These are phyloP conservation scores for Melastoma malabathricum DNA, from an alignment of 345 rosid genomes.

Conservation along the genomic window DNA sequence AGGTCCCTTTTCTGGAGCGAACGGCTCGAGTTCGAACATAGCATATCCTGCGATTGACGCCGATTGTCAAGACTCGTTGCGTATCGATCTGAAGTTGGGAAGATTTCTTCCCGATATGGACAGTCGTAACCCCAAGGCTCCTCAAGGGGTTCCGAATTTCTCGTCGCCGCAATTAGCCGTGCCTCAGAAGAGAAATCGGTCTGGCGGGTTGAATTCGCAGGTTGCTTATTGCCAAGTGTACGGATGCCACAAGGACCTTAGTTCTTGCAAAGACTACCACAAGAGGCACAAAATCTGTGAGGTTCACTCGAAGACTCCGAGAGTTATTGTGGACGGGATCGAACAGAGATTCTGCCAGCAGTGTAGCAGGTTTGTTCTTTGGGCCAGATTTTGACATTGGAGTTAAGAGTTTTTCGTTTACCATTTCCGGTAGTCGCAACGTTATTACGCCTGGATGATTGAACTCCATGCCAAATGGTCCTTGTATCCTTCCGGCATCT, in stretches of 20 bases:
- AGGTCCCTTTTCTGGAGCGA: constrained; percentile 9
- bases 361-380: constrained; percentile 58
- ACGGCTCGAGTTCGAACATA: constrained; percentile 21
- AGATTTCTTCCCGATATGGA: constrained; percentile 8
- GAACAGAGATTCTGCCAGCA: constrained; percentile 89
- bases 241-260: constrained; percentile 70
- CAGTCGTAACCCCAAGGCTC: constrained; percentile 3
- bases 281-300: constrained; percentile 79
- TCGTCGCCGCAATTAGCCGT: constrained; percentile 16
- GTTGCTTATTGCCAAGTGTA: constrained; percentile 50
- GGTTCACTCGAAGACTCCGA: constrained; percentile 54
- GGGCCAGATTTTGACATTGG: background rate
- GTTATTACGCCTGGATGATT: background rate
- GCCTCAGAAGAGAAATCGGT: constrained; percentile 22
- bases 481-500: too few relatives aligned
- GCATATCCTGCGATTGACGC: constrained; percentile 22
- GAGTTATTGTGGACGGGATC: constrained; percentile 48
- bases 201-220: constrained; percentile 14
- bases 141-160: constrained; percentile 8
- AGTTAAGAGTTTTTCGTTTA: background rate
- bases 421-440: background rate
- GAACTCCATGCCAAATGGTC: too few relatives aligned
- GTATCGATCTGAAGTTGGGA: constrained; percentile 12
- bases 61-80: constrained; percentile 20
- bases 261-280: constrained; percentile 59